A percentile compares a stretch with the other conserved stretches of the same genome.
phyloP scores from a whole-genome alignment of 805 yeast species.

The Schwanniomyces occidentalis region DNA sequence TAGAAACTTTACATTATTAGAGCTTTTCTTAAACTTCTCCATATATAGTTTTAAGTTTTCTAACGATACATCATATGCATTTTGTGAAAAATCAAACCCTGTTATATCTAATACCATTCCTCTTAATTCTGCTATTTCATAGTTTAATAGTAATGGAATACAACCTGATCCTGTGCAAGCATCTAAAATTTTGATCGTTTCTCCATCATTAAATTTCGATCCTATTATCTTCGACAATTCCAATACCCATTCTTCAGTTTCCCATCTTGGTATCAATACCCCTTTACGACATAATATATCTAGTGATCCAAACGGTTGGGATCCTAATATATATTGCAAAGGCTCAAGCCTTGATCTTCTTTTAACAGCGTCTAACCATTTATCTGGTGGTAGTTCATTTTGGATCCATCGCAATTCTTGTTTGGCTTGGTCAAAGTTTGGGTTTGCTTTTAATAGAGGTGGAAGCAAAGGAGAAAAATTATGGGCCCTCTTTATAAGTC shows the following conservation, averaged over 20 bases:
- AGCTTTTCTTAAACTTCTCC: neutral
- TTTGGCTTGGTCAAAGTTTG: slow-evolving; percentile 42
- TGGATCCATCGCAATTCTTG: slow-evolving; percentile 66
- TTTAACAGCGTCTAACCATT: slow-evolving; percentile 54
- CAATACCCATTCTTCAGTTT: slow-evolving; percentile 87
- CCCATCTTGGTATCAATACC: slow-evolving; percentile 91
- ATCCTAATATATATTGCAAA: slow-evolving; percentile 78
- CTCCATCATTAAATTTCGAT: slow-evolving; percentile 2
- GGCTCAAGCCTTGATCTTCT: slow-evolving; percentile 61
- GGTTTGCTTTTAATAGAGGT: slow-evolving; percentile 33
- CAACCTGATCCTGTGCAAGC: slow-evolving; percentile 92
- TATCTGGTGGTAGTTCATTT: slow-evolving; percentile 48
- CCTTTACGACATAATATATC: slow-evolving; percentile 58
- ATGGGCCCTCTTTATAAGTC: slow-evolving; percentile 26
- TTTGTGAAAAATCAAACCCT: slow-evolving; percentile 58
- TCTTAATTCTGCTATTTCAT: slow-evolving; percentile 12
- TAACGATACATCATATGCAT: slow-evolving; percentile 52
- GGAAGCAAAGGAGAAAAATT: slow-evolving; percentile 27
- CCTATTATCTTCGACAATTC: slow-evolving; percentile 32
- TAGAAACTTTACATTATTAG: slow-evolving; percentile 9
- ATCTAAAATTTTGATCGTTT: slow-evolving; percentile 49
- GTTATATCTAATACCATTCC: slow-evolving; percentile 17
- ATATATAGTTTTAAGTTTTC: slow-evolving; percentile 35
- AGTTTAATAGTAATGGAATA: slow-evolving; percentile 56
- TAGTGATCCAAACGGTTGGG: slow-evolving; percentile 82